Evolutionary conservation across 495 filamentous ascomycete species (phyloP), one percentile per base, ranked within the genome.

Genomic region (Hypoxylon crocopeplum): DNA sequence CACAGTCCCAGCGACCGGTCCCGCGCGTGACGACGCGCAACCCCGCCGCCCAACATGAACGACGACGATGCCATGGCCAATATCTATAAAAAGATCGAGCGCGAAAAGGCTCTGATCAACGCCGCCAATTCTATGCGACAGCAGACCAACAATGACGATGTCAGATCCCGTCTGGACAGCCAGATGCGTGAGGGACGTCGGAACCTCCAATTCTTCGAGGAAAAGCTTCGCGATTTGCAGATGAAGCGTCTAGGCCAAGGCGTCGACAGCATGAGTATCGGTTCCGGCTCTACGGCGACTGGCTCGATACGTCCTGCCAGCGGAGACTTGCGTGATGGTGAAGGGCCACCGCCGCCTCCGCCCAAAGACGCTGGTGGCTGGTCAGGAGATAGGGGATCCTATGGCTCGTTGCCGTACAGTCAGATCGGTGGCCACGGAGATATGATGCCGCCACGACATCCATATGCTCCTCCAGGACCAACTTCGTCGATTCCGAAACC

Each of bases 31-130:
- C 64, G 53, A 68, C 62, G 59, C 66, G 68, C 70, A 68, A 48
- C 69, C 67, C 22, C 61, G 53, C 69, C 64, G 68, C 72, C 73
- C 65, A 71, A 46, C 67, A 86, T 81, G 78, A 86, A 86, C 79
- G 91, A 96, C 74, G 91, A 96, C 65, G 88, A 92, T 67, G 85
- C 89, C 66, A 85, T 93, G 77, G 83, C 81, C 76, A 89, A 93
- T 77, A 90, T 98, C 79, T 85, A 88, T 78, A 88, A 86, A 77
- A 98, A 99, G 90, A 97, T 98, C 76, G 92, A 97, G 82, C 85
- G 94, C 73, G 95, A 99, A 75, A 92, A 93, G 81, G 88, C 88
- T 66, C 85, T 99, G 63, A 94, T 99, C 81, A 88, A 90, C 74
- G 92, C 90, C 63, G 95, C 95, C 46, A 91, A 91, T 71, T 84